Evolutionary conservation across 371 early-diverging fungal species (phyloP).

Genomic region (Actinomucor elegans): DNA sequence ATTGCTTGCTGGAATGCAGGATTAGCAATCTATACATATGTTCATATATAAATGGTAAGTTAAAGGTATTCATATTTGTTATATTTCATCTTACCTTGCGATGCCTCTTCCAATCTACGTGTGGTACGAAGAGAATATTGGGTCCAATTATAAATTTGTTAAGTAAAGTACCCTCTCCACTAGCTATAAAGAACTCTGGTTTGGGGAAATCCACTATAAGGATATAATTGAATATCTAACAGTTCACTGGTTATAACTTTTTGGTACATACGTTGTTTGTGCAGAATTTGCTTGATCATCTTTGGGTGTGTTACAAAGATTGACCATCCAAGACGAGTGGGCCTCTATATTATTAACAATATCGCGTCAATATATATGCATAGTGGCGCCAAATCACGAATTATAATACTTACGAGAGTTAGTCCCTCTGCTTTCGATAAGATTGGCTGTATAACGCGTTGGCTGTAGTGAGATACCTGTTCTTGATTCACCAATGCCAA

Average conservation of each 20-base stretch:
- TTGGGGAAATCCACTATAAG: conserved; percentile 2
- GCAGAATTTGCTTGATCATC: not conserved
- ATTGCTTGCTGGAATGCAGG: conserved; percentile 36
- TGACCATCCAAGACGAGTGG: conserved; percentile 2
- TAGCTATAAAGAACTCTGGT: not conserved
- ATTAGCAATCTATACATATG: conserved; percentile 35
- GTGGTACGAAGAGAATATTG: not conserved
- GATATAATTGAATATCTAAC: not conserved
- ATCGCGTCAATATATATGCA: not conserved
- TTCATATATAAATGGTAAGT: too few relatives aligned
- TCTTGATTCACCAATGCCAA: not conserved
- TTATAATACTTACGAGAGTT: not conserved
- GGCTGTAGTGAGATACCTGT: not conserved
- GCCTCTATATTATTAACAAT: not conserved
- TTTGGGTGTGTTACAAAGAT: not conserved
- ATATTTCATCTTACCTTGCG: too few relatives aligned
- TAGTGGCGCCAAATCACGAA: too few relatives aligned
- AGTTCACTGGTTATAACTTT: not conserved
- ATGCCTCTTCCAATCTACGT: conserved; percentile 5
- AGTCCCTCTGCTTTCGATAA: not conserved
- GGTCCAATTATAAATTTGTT: conserved; percentile 7
- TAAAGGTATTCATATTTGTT: too few relatives aligned
- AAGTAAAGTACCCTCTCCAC: not conserved
- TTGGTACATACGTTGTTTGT: not conserved
- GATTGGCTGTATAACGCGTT: not conserved